Conservation (phyloP, 164 flowering plant genomes). For the Platanus orientalis region DNA sequence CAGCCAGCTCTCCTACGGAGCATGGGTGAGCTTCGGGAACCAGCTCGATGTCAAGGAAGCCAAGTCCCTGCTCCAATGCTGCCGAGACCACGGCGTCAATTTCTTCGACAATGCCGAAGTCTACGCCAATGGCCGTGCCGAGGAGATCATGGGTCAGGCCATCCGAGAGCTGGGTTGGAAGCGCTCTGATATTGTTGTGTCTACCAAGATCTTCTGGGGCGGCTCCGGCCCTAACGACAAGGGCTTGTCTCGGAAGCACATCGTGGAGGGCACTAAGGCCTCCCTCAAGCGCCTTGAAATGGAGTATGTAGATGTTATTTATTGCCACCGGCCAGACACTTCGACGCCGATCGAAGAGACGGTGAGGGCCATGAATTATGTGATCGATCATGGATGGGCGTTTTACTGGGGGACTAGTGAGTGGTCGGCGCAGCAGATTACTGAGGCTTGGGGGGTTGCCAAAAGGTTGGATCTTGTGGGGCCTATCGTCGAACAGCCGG, state of each 20-base stretch:
- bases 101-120: conserved; percentile 99
- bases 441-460: conserved; percentile 93
- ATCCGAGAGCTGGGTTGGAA: conserved; percentile 95
- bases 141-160: conserved; percentile 99
- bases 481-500: conserved; percentile 96
- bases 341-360: conserved; percentile 95
- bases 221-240: conserved; percentile 92
- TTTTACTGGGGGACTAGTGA: conserved; percentile 99
- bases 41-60: conserved; percentile 97
- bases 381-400: conserved; percentile 98
- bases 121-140: conserved; percentile 99
- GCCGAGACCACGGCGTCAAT: conserved; percentile 93
- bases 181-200: conserved; percentile 83
- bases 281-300: conserved; percentile 79
- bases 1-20: conserved; percentile 93
- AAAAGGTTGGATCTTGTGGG: conserved; percentile 79
- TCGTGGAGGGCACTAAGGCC: conserved; percentile 88
- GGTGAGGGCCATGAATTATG: conserved; percentile 94
- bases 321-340: conserved; percentile 84
- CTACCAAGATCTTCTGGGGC: conserved; percentile 99
- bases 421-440: conserved; percentile 99
- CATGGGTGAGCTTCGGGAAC: conserved; percentile 99
- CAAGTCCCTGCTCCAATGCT: conserved; percentile 80
- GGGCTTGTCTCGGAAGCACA: conserved; percentile 86
- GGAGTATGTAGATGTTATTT: conserved; percentile 90